These are phyloP conservation scores for Aspergillus melleus DNA, from an alignment of 2,329 filamentous ascomycete species.

Conservation along the genomic window DNA sequence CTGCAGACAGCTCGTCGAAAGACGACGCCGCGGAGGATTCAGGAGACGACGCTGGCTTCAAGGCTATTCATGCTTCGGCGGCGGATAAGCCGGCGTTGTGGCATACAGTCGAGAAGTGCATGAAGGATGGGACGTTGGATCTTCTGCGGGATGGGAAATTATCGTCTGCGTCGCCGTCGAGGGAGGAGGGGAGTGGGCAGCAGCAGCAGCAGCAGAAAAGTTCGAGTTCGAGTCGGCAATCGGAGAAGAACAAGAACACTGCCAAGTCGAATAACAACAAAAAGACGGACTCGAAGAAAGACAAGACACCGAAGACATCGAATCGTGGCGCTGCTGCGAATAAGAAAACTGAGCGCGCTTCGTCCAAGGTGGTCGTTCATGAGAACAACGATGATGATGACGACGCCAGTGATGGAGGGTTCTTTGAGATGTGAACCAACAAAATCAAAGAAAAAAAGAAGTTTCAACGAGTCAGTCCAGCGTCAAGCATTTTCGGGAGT, in stretches of 20 bases:
- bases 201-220: slow-evolving; percentile 3
- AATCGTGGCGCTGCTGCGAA: slow-evolving; percentile 1
- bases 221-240: slow-evolving; percentile 2
- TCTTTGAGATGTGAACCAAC: slow-evolving; percentile 34
- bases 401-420: slow-evolving; percentile 42
- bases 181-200: neutral
- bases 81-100: slow-evolving; percentile 44
- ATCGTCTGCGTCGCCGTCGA: slow-evolving; percentile 14
- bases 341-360: neutral
- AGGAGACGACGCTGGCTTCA: slow-evolving; percentile 22
- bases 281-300: slow-evolving; percentile 4
- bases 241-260: neutral
- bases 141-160: slow-evolving; percentile 44
- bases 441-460: neutral
- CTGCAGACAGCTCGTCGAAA: neutral
- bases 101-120: slow-evolving; percentile 46
- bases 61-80: slow-evolving; percentile 6
- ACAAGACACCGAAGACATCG: slow-evolving; percentile 2
- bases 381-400: slow-evolving; percentile 15
- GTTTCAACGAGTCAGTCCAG: neutral
- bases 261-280: slow-evolving; percentile 3
- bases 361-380: neutral
- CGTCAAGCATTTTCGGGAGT: slow-evolving; percentile 22
- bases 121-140: slow-evolving; percentile 44
- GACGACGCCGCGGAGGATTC: slow-evolving; percentile 16